Evolutionary conservation across 2,329 filamentous ascomycete genomes (phyloP).

Genomic region (Trichophaea hybrida): DNA sequence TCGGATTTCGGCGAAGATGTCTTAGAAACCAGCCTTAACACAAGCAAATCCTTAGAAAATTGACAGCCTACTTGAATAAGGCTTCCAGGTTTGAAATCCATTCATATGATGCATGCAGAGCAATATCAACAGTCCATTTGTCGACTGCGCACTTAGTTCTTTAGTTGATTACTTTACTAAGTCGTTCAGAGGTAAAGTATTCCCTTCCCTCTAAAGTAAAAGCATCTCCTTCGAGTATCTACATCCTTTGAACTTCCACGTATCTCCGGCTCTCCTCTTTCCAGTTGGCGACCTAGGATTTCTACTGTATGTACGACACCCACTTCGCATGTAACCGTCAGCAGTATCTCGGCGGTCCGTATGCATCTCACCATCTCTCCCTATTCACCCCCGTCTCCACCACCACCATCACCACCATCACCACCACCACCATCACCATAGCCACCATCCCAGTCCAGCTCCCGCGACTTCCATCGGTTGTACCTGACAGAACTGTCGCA

Average conservation of each 20-base stretch:
- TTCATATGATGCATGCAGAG: no score
- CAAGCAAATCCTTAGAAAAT: no score
- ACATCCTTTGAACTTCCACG: background rate
- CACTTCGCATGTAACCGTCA: background rate
- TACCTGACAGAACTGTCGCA: conserved; percentile 1
- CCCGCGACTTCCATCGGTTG: background rate
- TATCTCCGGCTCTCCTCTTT: background rate
- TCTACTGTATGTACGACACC: background rate
- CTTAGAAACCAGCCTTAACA: background rate
- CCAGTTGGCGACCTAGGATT: background rate
- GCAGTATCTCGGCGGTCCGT: background rate
- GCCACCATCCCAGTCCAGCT: background rate
- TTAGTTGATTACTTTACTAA: no score
- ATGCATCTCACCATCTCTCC: background rate
- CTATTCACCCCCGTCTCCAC: background rate
- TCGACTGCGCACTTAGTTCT: no score
- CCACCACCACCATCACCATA: background rate
- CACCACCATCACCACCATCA: background rate
- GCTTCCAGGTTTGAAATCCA: no score
- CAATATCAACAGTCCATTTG: no score
- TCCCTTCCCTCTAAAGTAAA: no score
- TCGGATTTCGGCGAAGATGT: background rate
- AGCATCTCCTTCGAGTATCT: background rate
- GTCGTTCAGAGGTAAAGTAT: no score
- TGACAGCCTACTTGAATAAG: no score